Conservation (phyloP, 2,329 filamentous ascomycete species). For the Verticillium nonalfalfae region DNA sequence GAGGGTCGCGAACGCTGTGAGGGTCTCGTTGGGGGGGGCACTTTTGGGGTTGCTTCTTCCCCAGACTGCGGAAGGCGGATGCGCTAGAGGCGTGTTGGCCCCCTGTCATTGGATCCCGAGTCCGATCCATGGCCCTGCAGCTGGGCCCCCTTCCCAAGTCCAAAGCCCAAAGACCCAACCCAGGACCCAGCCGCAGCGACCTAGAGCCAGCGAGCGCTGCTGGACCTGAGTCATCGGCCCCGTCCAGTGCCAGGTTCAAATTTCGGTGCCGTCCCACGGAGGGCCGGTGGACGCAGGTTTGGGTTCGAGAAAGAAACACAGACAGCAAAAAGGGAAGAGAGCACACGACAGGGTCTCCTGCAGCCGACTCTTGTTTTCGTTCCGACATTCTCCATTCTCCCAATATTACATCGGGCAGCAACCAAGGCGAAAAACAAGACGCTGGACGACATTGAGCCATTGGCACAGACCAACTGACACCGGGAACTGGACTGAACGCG, state of each 20-base stretch:
- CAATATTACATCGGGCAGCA: not conserved
- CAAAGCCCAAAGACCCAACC: not conserved
- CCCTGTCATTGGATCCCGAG: not conserved
- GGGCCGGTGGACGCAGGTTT: not conserved
- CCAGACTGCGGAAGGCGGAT: not conserved
- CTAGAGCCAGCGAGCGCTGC: not conserved
- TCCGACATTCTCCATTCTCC: not conserved
- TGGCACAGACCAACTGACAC: not conserved
- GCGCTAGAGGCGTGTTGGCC: not conserved
- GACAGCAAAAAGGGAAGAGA: not conserved
- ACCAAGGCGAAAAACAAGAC: not conserved
- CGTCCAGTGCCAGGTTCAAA: not conserved
- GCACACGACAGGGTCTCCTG: not conserved
- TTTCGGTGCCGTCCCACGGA: not conserved
- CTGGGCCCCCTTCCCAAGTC: not conserved
- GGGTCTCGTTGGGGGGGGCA: not conserved
- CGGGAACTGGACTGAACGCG: not conserved
- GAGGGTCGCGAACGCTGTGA: not conserved
- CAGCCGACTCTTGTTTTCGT: not conserved
- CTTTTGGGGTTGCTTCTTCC: not conserved
- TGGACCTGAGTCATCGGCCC: not conserved
- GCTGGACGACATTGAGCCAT: not conserved
- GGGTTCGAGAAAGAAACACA: not conserved
- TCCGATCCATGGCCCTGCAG: not conserved
- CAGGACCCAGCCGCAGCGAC: too few species aligned